Base-by-base conservation (phyloP, 306 rosid species). In the Begonia peltatifolia region DNA sequence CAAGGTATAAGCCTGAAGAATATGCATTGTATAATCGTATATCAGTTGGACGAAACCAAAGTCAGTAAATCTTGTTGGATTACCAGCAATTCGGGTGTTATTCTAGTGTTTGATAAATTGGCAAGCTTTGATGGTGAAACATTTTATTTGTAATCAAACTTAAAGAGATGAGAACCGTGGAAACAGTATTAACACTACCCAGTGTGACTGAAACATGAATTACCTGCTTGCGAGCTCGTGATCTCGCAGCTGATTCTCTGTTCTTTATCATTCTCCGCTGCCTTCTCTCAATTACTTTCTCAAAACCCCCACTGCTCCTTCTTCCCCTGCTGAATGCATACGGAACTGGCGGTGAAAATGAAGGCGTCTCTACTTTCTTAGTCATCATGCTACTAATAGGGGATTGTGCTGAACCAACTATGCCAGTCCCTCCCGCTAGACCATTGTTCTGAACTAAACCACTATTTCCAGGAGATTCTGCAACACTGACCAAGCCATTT, bases 211-310 rank as follows among this genome's bases (percentile, higher is more conserved):
- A 20, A 20, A 20, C 23, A 30, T 53, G 9, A 12, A 44, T 68
- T 52, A 86, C 99, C 99, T 86, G 99, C 74, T 90, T 90, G 48
- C 99, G 95, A 73, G 95, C 99, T 6, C 99, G 74, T 55, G 99
- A 90, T 67, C 99, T 75, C 0, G 99, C 99, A 59, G 99, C 99
- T 10, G 99, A 90, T 70, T 90, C 99, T 66, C 99, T 72, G 51
- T 90, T 90, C 63, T 90, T 90, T 4, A 90, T 90, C 99, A 90
- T 90, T 65, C 99, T 76, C 58, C 84, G 81, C 10, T 90, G 99
- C 72, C 99, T 83, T 66, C 99, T 83, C 72, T 90, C 99, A 38
- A 90, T 87, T 9, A 83, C 95, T 57, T 79, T 90, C 75, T 90
- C 99, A 53, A 83, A 12, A 43, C 70, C 63, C 15, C 71, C 76